Evolutionary conservation across 495 filamentous ascomycete genomes (phyloP), one percentile per base, ranked within the genome.

Genomic region (Pseudevernia furfuracea): DNA sequence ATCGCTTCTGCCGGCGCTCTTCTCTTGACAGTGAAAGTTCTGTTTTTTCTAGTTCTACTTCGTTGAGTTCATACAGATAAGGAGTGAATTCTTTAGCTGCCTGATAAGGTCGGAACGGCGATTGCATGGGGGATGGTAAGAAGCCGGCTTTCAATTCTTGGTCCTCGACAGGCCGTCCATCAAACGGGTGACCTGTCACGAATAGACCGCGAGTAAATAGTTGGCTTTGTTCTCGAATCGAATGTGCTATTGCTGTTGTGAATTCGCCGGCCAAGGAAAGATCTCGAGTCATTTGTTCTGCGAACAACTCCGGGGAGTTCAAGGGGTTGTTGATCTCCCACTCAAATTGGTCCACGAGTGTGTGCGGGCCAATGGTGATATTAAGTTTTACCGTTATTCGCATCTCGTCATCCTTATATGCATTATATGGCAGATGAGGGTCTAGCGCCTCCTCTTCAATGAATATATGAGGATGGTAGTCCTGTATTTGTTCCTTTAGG

Each of bases 351-450:
- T 98, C 94, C 30, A 96, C 86, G 34, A 98, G 80, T 1, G 92
- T 97, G 73, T 96, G 90, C 66, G 89, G 88, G 3, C 94, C 95
- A 73, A 98, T 97, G 32, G 94, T 97, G 71, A 98, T 97, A 72
- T 98, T 96, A 48, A 98, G 80, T 74, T 96, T 97, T 69, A 98
- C 84, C 25, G 92, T 76, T 38, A 98, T 91, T 62, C 94, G 87
- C 93, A 98, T 96, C 76, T 98, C 94, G 69, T 98, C 95, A 69
- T 98, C 94, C 74, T 97, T 96, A 78, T 96, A 96, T 6, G 94
- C 92, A 48, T 82, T 84, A 73, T 97, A 98, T 3, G 94, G 93
- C 15, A 94, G 79, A 69, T 91, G 87, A 3, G 92, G 89, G 72
- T 97, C 94, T 57, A 97, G 79, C 10, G 94, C 83, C 63, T 95